These are phyloP conservation scores for Solanum habrochaites DNA, from an alignment of 257 asterid species.

Conservation along the genomic window DNA sequence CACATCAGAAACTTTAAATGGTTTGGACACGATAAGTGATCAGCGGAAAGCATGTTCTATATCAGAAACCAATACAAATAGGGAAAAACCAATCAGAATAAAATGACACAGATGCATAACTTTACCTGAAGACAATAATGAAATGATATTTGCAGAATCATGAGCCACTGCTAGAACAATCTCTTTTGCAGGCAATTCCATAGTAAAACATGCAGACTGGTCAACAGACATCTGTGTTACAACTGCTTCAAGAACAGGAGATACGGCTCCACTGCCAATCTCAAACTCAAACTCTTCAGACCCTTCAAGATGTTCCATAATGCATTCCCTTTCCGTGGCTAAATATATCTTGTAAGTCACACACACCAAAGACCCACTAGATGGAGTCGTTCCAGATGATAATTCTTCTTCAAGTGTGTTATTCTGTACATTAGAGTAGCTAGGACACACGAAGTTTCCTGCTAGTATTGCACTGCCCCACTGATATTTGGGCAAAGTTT, in stretches of 20 bases:
- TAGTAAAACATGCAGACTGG: conserved; percentile 56
- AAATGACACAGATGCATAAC: conserved; percentile 1
- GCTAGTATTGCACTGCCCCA: conserved; percentile 5
- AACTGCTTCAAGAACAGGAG: conserved; percentile 56
- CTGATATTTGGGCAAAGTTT: conserved; percentile 28
- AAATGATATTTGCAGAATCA: conserved; percentile 30
- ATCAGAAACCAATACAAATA: not conserved
- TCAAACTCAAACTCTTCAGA: conserved; percentile 85
- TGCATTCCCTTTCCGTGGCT: conserved; percentile 27
- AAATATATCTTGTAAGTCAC: conserved; percentile 50
- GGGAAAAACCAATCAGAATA: not conserved
- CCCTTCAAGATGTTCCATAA: conserved; percentile 70
- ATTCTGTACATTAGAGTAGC: conserved; percentile 3
- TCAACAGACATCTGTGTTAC: conserved; percentile 65
- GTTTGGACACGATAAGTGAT: not conserved
- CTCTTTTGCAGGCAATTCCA: conserved; percentile 54
- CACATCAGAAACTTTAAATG: not conserved
- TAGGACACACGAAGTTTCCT: not conserved
- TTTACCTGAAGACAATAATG: conserved; percentile 54
- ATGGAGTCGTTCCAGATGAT: conserved; percentile 36
- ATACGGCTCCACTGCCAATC: conserved; percentile 67
- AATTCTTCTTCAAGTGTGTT: conserved; percentile 10
- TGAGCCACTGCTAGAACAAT: conserved; percentile 57
- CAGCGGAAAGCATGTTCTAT: not conserved
- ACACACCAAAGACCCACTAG: conserved; percentile 60